Evolutionary conservation across 2,329 filamentous ascomycete species (phyloP), one percentile per base, ranked within the genome.

Genomic region (Zasmidium angulare): DNA sequence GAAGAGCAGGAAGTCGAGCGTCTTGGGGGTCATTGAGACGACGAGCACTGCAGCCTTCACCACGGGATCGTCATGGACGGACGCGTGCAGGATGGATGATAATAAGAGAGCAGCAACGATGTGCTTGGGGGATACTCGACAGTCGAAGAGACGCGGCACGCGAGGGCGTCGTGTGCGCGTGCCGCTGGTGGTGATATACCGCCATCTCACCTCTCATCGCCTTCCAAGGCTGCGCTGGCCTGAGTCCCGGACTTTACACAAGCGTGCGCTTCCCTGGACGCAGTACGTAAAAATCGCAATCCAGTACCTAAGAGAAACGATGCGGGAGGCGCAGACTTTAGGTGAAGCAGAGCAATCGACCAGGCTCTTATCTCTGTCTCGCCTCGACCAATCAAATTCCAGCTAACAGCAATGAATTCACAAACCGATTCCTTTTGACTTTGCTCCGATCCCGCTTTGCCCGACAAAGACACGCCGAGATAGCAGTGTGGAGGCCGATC

Each of bases 11-110:
- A 72, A 61, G 56, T 71, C 60, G 57, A 69, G 68, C 24, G 71
- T 71, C 61, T 63, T 71, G 46, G 71, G 63, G 66, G 72, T 74
- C 72, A 75, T 75, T 73, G 65, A 58, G 51, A 47, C 56, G 56
- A 59, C 50, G 49, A n/a, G n/a, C n/a, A n/a, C n/a, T 29, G 58
- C 21, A n/a, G 50, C 43, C 51, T 23, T 31, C n/a, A 52, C 20
- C 55, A 46, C 26, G 36, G 23, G 49, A 54, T 51, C 20, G n/a
- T 43, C 53, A 58, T 52, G 20, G 50, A 50, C n/a, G 11, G 26
- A 11, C 4, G 11, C 26, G 11, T 29, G 6, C n/a, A n/a, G n/a
- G 26, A 29, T 29, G 11, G 26, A 29, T 29, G 26, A 29, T 29
- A 29, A n/a, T n/a, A n/a, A n/a, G n/a, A n/a, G n/a, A n/a, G n/a